Evolutionary conservation across 768 basidiomycete genomes (phyloP).

Genomic region (Lactarius vividus): DNA sequence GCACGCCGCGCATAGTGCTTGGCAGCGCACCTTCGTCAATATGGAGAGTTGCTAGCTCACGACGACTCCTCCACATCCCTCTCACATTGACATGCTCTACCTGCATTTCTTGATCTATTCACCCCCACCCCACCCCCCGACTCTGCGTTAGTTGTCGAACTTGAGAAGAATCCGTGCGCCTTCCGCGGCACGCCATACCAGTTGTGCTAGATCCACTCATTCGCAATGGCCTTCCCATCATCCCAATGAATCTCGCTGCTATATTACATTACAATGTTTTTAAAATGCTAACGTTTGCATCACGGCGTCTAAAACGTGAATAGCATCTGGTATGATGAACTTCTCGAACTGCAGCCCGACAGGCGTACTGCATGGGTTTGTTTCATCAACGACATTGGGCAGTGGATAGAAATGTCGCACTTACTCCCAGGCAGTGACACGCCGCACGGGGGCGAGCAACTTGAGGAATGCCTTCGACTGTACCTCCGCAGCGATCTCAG

Average conservation of each 20-base stretch:
- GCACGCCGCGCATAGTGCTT: no score
- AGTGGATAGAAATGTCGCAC: constrained; percentile 36
- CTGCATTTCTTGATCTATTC: no score
- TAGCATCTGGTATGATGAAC: constrained; percentile 85
- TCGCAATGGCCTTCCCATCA: neutral
- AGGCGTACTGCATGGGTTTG: constrained; percentile 55
- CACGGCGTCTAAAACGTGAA: constrained; percentile 79
- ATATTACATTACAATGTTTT: constrained; percentile 10
- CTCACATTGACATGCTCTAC: no score
- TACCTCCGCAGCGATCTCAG: constrained; percentile 88
- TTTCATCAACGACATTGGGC: constrained; percentile 5
- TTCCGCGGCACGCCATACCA: constrained; percentile 39
- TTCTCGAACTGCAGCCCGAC: constrained; percentile 85
- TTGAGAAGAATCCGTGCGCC: constrained; percentile 50
- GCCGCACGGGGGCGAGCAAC: constrained; percentile 81
- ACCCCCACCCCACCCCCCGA: no score
- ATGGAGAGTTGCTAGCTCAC: no score
- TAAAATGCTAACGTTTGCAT: constrained; percentile 79
- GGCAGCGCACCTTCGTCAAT: no score
- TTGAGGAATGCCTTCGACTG: constrained; percentile 87
- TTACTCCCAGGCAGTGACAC: constrained; percentile 94
- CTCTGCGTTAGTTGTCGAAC: constrained; percentile 13
- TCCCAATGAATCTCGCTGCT: neutral
- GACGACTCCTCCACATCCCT: no score
- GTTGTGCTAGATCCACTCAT: no score